Base-by-base conservation (phyloP, 1,284 basidiomycete species). In the Leccinum solheimii region DNA sequence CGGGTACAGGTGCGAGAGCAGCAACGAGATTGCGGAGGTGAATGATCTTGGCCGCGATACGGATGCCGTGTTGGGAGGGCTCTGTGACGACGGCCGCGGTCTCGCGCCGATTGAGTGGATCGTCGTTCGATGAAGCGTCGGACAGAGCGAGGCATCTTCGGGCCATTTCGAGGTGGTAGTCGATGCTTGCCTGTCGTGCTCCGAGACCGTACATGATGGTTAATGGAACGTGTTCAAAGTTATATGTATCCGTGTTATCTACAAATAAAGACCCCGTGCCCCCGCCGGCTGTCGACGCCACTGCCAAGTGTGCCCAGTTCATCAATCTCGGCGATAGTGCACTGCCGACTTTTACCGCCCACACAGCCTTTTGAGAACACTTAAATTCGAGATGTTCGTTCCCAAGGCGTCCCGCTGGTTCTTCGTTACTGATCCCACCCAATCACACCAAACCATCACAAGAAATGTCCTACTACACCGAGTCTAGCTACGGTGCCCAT, bases 391-490 rank as follows among this genome's bases (percentile, higher is more conserved):
- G 16, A 13, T 6, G 19, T 2, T 57, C 13, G 26, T 58, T 66
- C 66, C 66, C 66, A 69, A 36, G 52, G 30, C 19, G 43, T 48
- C 43, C 43, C 40, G n/a, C 14, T 36, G 9, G 30, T 36, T 57
- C n/a, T 45, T 6, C 27, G 7, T 38, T 36, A 11, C 56, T 56
- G 32, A 19, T 55, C 40, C n/a, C 40, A 19, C 40, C 19, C 19
- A 16, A 19, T 19, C 43, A 45, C 19, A 11, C 19, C 5, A 45
- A 19, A n/a, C 23, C 57, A 32, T 40, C 26, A 19, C 27, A 13
- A 57, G 55, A 56, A 1, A 71, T 71, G 69, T 63, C 69, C 14
- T 71, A 71, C 52, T 71, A 74, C 55, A 6, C 9, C 30, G 69
- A 66, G 3, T 9, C 71, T 32, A 68, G 64, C 3, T 9, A 69